A percentile compares a stretch with the other conserved stretches of the same genome.
Evolutionary conservation across 2,329 filamentous ascomycete genomes (phyloP).

Genomic region (Pleoardoris graminearum): DNA sequence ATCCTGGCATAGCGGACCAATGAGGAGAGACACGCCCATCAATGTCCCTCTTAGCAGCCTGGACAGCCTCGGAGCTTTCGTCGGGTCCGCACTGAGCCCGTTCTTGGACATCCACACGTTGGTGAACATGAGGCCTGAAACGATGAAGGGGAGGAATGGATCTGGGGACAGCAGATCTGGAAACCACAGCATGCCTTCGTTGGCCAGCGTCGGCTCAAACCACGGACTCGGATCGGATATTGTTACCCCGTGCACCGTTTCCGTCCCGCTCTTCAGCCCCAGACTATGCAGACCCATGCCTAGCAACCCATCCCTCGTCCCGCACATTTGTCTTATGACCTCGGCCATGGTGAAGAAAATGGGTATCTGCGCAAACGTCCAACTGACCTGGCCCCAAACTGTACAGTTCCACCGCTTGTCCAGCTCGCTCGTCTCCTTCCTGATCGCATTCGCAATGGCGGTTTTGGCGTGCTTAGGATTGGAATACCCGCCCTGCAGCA

Average conservation of each 20-base stretch:
- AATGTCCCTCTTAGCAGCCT: constrained; percentile 27
- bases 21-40: constrained; percentile 35
- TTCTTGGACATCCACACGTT: constrained; percentile 48
- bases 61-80: constrained; percentile 15
- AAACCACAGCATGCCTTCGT: constrained; percentile 65
- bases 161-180: constrained; percentile 60
- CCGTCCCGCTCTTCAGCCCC: constrained; percentile 3
- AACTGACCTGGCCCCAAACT: constrained; percentile 27
- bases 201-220: constrained; percentile 56
- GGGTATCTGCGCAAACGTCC: constrained; percentile 40
- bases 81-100: constrained; percentile 15
- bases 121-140: constrained; percentile 54
- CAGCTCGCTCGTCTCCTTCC: constrained; percentile 25
- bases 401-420: constrained; percentile 38
- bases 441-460: constrained; percentile 20
- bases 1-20: constrained; percentile 39
- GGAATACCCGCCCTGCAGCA: constrained; percentile 25
- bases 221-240: constrained; percentile 21
- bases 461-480: constrained; percentile 21
- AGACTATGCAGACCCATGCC: constrained; percentile 23
- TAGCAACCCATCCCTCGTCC: constrained; percentile 35
- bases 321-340: constrained; percentile 41
- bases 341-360: constrained; percentile 45
- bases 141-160: constrained; percentile 55
- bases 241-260: constrained; percentile 12